phyloP scores from a whole-genome alignment of 768 basidiomycete genomes.

The Panaeolus cyanescens region DNA sequence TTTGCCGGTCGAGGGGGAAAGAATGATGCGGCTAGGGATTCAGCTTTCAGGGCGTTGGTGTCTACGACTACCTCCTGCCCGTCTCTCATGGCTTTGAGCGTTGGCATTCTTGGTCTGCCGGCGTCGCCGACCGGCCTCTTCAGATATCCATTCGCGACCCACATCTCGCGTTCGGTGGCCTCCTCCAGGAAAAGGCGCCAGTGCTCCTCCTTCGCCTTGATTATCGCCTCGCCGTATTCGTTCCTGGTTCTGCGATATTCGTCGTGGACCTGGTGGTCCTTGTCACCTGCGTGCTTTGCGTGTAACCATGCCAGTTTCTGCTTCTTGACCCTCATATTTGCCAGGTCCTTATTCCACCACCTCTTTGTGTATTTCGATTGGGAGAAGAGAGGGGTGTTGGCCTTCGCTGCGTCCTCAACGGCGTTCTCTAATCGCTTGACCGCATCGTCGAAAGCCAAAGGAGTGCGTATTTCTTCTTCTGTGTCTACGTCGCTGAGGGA shows the following conservation, averaged over 20 bases:
- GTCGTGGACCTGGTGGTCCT: constrained; percentile 23
- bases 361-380: constrained; percentile 9
- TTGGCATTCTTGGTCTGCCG: constrained; percentile 25
- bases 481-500: background rate
- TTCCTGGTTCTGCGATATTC: constrained; percentile 13
- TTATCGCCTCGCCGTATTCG: constrained; percentile 14
- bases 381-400: background rate
- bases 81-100: constrained; percentile 8
- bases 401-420: constrained; percentile 7
- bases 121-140: constrained; percentile 22
- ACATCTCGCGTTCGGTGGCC: constrained; percentile 10
- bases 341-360: constrained; percentile 30
- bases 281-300: constrained; percentile 1
- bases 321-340: constrained; percentile 9
- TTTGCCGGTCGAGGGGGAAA: constrained; percentile 22
- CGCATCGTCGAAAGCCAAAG: background rate
- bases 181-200: constrained; percentile 32
- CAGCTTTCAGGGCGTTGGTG: constrained; percentile 25
- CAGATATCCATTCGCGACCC: constrained; percentile 25
- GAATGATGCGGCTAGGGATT: constrained; percentile 23
- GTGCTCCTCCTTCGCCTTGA: constrained; percentile 20
- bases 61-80: constrained; percentile 2
- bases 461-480: background rate
- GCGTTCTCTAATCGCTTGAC: constrained; percentile 4
- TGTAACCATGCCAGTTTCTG: constrained; percentile 14